Conservation (phyloP, 2,329 filamentous ascomycete genomes). For the Aspergillus melleus region DNA sequence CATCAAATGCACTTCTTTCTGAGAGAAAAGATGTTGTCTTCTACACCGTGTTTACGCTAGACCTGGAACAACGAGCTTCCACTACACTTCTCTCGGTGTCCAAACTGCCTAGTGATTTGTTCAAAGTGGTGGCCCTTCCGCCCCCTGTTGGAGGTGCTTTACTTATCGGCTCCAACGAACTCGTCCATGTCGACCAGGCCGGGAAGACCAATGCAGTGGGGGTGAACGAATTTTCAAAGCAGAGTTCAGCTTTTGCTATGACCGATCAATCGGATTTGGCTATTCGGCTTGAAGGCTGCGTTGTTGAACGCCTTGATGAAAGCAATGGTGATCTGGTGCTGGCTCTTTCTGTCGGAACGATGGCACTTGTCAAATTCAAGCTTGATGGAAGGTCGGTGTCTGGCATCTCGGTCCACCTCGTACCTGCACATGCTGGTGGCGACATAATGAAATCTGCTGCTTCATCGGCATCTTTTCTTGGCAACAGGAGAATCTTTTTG, state of each 20-base stretch:
- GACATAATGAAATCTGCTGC: conserved; percentile 60
- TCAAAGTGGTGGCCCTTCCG: conserved; percentile 77
- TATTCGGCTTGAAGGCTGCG: conserved; percentile 77
- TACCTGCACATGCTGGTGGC: conserved; percentile 65
- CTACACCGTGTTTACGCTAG: conserved; percentile 93
- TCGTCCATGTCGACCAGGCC: conserved; percentile 94
- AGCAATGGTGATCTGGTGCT: conserved; percentile 84
- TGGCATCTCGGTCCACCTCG: conserved; percentile 70
- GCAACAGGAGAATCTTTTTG: conserved; percentile 71
- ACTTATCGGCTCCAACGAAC: conserved; percentile 81
- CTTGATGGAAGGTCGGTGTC: conserved; percentile 91
- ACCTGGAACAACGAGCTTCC: conserved; percentile 88
- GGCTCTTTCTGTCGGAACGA: conserved; percentile 70
- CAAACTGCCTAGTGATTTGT: conserved; percentile 83
- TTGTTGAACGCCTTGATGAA: conserved; percentile 71
- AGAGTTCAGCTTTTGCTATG: conserved; percentile 79
- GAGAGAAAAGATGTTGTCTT: conserved; percentile 81
- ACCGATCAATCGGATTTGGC: conserved; percentile 80
- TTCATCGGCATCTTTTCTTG: conserved; percentile 69
- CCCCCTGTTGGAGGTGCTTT: conserved; percentile 85
- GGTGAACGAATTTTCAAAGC: conserved; percentile 85
- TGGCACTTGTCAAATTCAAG: conserved; percentile 76
- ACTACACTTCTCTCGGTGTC: conserved; percentile 87
- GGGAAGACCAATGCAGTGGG: conserved; percentile 91
- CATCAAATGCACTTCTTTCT: conserved; percentile 69